These are phyloP conservation scores for Hypoxylon sp. DNA, from an alignment of 2,329 filamentous ascomycete species.

Conservation along the genomic window DNA sequence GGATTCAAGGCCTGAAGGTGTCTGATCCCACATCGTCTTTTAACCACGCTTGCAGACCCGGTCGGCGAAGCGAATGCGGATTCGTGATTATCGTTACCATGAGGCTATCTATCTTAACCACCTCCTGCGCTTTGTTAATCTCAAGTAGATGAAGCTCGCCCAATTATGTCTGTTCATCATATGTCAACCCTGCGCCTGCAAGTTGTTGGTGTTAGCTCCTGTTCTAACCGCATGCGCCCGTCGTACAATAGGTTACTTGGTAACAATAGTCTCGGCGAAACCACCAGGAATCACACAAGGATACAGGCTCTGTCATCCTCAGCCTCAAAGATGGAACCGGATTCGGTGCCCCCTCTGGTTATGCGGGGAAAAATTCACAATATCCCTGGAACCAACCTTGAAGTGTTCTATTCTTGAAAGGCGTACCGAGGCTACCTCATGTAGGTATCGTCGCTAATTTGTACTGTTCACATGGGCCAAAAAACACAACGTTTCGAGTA, in stretches of 20 bases:
- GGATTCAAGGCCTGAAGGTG: constrained; percentile 20
- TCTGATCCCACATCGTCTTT: constrained; percentile 3
- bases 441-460: neutral
- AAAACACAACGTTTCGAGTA: constrained; percentile 25
- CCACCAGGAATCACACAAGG: constrained; percentile 24
- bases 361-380: constrained; percentile 16
- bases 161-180: constrained; percentile 11
- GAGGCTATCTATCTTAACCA: constrained; percentile 24
- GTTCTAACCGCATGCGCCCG: constrained; percentile 24
- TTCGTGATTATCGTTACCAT: constrained; percentile 12
- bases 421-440: constrained; percentile 4
- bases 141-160: constrained; percentile 23
- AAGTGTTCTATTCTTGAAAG: constrained; percentile 9
- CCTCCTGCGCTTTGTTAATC: constrained; percentile 8
- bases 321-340: constrained; percentile 34
- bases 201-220: constrained; percentile 25
- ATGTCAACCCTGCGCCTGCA: constrained; percentile 27
- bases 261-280: constrained; percentile 14
- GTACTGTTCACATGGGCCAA: constrained; percentile 11
- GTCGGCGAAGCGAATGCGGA: constrained; percentile 17
- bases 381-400: constrained; percentile 11
- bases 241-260: constrained; percentile 14
- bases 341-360: constrained; percentile 12
- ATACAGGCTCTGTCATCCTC: constrained; percentile 33
- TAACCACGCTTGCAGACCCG: constrained; percentile 1